Percentiles rank a stretch among this genome's conserved stretches.
These are phyloP conservation scores for Leccinum rimulosum DNA, from an alignment of 768 basidiomycete genomes.

Conservation along the genomic window DNA sequence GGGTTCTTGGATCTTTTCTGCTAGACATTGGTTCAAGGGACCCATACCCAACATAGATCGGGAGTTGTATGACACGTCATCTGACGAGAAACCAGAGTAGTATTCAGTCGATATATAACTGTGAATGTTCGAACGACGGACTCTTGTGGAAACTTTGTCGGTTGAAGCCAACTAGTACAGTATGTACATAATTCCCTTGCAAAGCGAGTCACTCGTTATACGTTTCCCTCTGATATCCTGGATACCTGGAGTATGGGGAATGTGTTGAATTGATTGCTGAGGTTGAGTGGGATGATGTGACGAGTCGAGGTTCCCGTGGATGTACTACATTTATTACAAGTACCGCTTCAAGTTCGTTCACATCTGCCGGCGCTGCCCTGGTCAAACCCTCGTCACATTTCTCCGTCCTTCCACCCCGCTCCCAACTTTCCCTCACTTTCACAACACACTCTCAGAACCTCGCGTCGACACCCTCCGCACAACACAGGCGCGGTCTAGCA, in stretches of 20 bases:
- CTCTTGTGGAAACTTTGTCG: not conserved
- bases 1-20: slow-evolving; percentile 34
- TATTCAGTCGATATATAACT: not conserved
- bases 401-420: slow-evolving; percentile 3
- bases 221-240: not conserved
- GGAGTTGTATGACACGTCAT: not conserved
- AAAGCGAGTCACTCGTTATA: not conserved
- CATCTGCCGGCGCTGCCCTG: slow-evolving; percentile 28
- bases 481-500: slow-evolving; percentile 5
- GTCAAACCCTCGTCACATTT: slow-evolving; percentile 13
- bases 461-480: slow-evolving; percentile 7
- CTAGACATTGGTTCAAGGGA: slow-evolving; percentile 35
- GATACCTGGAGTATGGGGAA: not conserved
- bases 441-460: slow-evolving; percentile 1
- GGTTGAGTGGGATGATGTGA: slow-evolving; percentile 1
- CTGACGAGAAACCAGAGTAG: slow-evolving; percentile 1
- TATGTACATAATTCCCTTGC: no score
- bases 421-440: slow-evolving; percentile 3
- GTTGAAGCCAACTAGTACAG: not conserved
- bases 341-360: slow-evolving; percentile 19
- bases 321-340: slow-evolving; percentile 8
- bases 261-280: not conserved
- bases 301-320: slow-evolving; percentile 13
- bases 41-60: slow-evolving; percentile 31
- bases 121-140: not conserved